Percentiles rank a stretch among this genome's conserved stretches.
These are phyloP conservation scores for Vigna trinervia DNA, from an alignment of 306 rosid genomes.

Conservation along the genomic window DNA sequence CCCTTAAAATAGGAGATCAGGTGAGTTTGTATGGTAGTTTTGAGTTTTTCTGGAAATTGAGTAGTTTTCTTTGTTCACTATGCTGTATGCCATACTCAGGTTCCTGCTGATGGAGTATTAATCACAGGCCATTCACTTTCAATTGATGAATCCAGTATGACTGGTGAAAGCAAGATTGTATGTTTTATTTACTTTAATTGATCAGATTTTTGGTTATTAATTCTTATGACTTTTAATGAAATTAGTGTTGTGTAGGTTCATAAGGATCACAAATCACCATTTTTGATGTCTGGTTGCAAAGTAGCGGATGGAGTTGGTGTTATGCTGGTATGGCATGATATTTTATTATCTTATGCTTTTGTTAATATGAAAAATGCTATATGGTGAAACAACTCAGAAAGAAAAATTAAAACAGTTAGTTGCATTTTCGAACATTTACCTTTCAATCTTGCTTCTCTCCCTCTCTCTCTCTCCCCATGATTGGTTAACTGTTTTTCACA, in stretches of 20 bases:
- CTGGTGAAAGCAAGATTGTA: conserved; percentile 99
- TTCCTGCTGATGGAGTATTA: conserved; percentile 96
- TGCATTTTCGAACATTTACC: conserved; percentile 5
- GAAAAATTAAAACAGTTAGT: background rate
- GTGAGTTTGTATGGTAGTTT: conserved; percentile 52
- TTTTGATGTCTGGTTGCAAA: conserved; percentile 98
- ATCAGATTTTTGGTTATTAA: conserved; percentile 30
- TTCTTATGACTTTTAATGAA: conserved; percentile 47
- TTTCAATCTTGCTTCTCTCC: background rate
- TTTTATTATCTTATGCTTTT: conserved; percentile 28
- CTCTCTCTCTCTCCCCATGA: background rate
- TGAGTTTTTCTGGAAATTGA: conserved; percentile 28
- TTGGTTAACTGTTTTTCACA: background rate
- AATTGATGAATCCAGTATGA: conserved; percentile 98
- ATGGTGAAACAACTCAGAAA: conserved; percentile 17
- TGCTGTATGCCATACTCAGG: conserved; percentile 52
- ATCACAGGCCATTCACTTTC: conserved; percentile 87
- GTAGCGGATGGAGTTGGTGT: conserved; percentile 97
- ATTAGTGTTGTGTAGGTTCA: conserved; percentile 69
- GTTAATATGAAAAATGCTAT: conserved; percentile 12
- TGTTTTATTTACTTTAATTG: conserved; percentile 46
- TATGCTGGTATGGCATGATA: conserved; percentile 76
- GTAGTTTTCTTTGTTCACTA: conserved; percentile 17
- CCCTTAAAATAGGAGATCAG: conserved; percentile 97
- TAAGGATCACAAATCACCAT: conserved; percentile 85